Evolutionary conservation across 805 yeast genomes (phyloP), one percentile per base, ranked within the genome.

Genomic region (Candida railenensis): DNA sequence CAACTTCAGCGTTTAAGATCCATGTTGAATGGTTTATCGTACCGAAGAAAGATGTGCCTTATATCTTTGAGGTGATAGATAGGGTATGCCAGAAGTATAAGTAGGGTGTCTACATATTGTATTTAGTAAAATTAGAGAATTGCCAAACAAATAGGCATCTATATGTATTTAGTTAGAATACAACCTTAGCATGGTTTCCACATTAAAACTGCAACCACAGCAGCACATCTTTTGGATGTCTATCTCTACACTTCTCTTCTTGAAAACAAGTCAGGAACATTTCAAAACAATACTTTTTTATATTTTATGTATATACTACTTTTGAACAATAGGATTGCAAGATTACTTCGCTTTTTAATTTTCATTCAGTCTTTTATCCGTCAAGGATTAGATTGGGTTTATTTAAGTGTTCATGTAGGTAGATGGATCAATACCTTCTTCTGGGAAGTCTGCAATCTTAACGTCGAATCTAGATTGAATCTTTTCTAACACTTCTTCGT

Each of bases 391-490:
- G 5, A 25, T 11, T n/a, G 30, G 7, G 12, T n/a, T 32, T 33
- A 50, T 44, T 65, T 75, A 90, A 57, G 96, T 87, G 83, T 92
- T 92, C 96, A 94, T 91, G 77, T 92, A 92, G 59, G 97, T 90
- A 47, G 96, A 84, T 58, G 97, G 91, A 69, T 94, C 99, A 61
- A 92, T 89, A 71, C 98, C 97, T 67, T 89, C 98, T 64, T 86
- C 97, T 51, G 99, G 98, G 84, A 89, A 91, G 62, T 88, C 95
- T 50, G 90, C 78, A 63, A 92, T 84, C 75, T 91, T 89, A 57
- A 94, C 98, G 69, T 92, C 97, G 72, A 94, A 94, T 75, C 98
- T 85, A 58, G 89, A 95, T 78, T 94, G 99, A 66, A 94, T 94
- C 74, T 89, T 86, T 62, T 80, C 87, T 69, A 94, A 79, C 37